Conservation (phyloP, 2,329 filamentous ascomycete species). For the Nannizziopsis arthrosporioides region DNA sequence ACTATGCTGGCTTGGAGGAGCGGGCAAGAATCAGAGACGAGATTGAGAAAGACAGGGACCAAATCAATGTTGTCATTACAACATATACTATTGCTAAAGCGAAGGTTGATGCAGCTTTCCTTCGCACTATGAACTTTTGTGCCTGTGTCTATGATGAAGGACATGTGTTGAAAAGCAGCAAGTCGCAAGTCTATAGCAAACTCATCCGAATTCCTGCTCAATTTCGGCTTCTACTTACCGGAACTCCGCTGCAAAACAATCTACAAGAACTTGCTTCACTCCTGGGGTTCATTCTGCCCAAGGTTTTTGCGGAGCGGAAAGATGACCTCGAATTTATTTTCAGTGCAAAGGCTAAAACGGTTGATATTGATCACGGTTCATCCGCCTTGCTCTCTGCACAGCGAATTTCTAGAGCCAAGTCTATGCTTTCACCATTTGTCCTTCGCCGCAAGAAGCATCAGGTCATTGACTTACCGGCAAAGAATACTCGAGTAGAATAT, state of each 20-base stretch:
- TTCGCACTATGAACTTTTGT: constrained; percentile 48
- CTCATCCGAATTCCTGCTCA: constrained; percentile 63
- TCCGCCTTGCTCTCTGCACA: constrained; percentile 76
- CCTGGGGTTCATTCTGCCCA: constrained; percentile 84
- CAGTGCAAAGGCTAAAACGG: constrained; percentile 77
- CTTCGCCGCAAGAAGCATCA: constrained; percentile 87
- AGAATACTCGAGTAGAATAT: constrained; percentile 64
- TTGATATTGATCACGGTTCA: constrained; percentile 43
- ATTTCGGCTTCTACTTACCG: constrained; percentile 80
- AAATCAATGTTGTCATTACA: constrained; percentile 58
- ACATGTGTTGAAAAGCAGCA: constrained; percentile 80
- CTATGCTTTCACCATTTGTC: constrained; percentile 91
- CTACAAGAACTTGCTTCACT: constrained; percentile 82
- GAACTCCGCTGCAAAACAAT: constrained; percentile 94
- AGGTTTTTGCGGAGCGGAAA: constrained; percentile 63
- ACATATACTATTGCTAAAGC: constrained; percentile 58
- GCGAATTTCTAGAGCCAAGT: constrained; percentile 72
- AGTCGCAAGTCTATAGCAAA: constrained; percentile 68
- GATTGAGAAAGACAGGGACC: constrained; percentile 52
- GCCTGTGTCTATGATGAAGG: constrained; percentile 81
- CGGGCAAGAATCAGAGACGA: constrained; percentile 56
- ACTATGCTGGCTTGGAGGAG: constrained; percentile 59
- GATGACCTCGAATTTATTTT: constrained; percentile 80
- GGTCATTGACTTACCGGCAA: constrained; percentile 74
- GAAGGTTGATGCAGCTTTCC: constrained; percentile 51